A percentile compares a stretch with the other conserved stretches of the same genome.
These are phyloP conservation scores for Guyanaporus albipodus DNA, from an alignment of 768 basidiomycete species.

Conservation along the genomic window DNA sequence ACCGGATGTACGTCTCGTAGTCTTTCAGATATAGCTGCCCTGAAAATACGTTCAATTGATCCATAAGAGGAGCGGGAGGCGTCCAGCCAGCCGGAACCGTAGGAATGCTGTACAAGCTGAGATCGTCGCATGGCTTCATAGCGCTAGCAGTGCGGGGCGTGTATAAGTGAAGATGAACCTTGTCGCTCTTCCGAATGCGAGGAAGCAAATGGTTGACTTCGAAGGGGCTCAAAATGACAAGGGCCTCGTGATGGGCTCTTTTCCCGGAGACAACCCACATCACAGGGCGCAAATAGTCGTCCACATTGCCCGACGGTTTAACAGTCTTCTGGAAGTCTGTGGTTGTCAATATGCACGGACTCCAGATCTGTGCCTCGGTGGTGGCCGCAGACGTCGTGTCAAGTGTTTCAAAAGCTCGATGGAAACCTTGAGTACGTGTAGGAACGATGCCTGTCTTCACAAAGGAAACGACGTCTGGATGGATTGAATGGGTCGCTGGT, in stretches of 20 bases:
- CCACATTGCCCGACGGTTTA: neutral
- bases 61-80: neutral
- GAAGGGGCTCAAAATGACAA: conserved; percentile 41
- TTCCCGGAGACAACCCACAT: conserved; percentile 25
- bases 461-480: conserved; percentile 20
- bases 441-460: conserved; percentile 29
- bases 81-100: neutral
- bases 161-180: conserved; percentile 42
- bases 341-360: conserved; percentile 13
- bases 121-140: conserved; percentile 37
- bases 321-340: conserved; percentile 16
- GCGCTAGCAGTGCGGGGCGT: conserved; percentile 33
- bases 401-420: conserved; percentile 12
- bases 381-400: neutral
- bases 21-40: conserved; percentile 33
- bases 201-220: conserved; percentile 39
- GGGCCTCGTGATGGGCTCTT: neutral
- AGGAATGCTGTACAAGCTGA: conserved; percentile 14
- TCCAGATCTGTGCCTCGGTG: conserved; percentile 23
- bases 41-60: conserved; percentile 30
- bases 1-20: conserved; percentile 23
- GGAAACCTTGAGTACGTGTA: conserved; percentile 17
- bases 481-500: conserved; percentile 21
- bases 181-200: conserved; percentile 29
- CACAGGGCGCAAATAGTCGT: conserved; percentile 28